These are phyloP conservation scores for Coemansia sp. DNA, from an alignment of 192 early-diverging fungal genomes.

Conservation along the genomic window DNA sequence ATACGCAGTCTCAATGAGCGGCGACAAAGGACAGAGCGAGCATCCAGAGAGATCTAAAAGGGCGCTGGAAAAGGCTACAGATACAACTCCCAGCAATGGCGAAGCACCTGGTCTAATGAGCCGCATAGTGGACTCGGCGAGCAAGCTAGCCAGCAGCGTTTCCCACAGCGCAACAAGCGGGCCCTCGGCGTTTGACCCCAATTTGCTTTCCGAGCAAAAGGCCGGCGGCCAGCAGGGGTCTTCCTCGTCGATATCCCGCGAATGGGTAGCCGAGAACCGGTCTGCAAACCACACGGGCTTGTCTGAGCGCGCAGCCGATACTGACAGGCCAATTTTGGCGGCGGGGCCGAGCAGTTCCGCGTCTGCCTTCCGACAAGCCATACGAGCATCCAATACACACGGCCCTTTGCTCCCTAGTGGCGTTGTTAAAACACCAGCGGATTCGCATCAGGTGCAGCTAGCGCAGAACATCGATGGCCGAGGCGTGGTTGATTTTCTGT, in stretches of 20 bases:
- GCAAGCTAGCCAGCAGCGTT: conserved; percentile 26
- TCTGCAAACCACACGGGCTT: background rate
- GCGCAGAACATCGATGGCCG: conserved; percentile 50
- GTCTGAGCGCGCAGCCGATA: conserved; percentile 47
- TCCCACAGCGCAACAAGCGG: conserved; percentile 14
- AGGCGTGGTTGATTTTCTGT: conserved; percentile 32
- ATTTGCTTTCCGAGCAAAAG: conserved; percentile 27
- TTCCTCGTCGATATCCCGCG: conserved; percentile 12
- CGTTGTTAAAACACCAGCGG: background rate
- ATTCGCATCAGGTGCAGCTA: conserved; percentile 85
- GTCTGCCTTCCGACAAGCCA: conserved; percentile 58
- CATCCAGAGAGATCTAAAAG: background rate
- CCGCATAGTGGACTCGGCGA: conserved; percentile 35
- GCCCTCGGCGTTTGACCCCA: conserved; percentile 7
- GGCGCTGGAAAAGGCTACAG: background rate
- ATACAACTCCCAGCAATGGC: background rate
- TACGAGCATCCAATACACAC: conserved; percentile 2
- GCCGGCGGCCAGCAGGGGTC: conserved; percentile 12
- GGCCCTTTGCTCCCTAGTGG: background rate
- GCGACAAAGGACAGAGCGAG: background rate
- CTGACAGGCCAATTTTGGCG: conserved; percentile 60
- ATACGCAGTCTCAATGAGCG: background rate
- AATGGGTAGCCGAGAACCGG: conserved; percentile 25
- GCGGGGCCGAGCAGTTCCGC: conserved; percentile 61
- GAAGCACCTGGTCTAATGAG: conserved; percentile 10